Percentiles rank a stretch among this genome's conserved stretches.
These are phyloP conservation scores for Coprinopsis sp. DNA, from an alignment of 768 basidiomycete genomes.

Conservation along the genomic window DNA sequence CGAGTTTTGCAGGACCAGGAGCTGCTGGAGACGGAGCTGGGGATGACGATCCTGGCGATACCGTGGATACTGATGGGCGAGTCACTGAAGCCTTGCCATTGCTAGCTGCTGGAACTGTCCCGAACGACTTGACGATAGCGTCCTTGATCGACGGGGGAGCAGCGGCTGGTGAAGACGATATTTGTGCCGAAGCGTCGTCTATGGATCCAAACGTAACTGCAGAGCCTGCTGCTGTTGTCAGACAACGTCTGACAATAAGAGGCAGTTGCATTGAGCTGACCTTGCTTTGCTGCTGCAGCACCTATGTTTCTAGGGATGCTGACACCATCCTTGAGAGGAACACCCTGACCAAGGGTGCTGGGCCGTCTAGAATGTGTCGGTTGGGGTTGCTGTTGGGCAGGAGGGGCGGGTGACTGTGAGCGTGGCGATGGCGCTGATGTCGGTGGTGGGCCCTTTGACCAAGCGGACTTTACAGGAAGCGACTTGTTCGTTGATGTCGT, in stretches of 20 bases:
- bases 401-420: conserved; percentile 72
- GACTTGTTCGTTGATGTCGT: conserved; percentile 63
- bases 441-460: conserved; percentile 85
- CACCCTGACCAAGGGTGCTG: conserved; percentile 66
- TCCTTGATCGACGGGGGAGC: conserved; percentile 62
- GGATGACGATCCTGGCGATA: conserved; percentile 27
- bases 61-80: conserved; percentile 29
- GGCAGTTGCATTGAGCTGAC: conserved; percentile 40
- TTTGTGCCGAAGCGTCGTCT: conserved; percentile 71
- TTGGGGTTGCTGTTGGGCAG: conserved; percentile 39
- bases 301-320: conserved; percentile 63
- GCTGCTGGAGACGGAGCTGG: conserved; percentile 29
- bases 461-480: conserved; percentile 79
- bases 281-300: conserved; percentile 59
- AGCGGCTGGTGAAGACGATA: conserved; percentile 79
- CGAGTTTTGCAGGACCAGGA: conserved; percentile 34
- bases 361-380: conserved; percentile 72
- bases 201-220: conserved; percentile 87
- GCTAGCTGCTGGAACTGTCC: conserved; percentile 63
- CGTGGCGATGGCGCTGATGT: conserved; percentile 57
- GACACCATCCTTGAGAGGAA: conserved; percentile 77
- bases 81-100: conserved; percentile 60
- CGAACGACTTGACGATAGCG: conserved; percentile 78
- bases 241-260: conserved; percentile 9
- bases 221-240: conserved; percentile 38